A percentile compares a stretch with the other conserved stretches of the same genome.
These are phyloP conservation scores for Tetrapyrgos nigripes DNA, from an alignment of 1,284 basidiomycete species.

Conservation along the genomic window DNA sequence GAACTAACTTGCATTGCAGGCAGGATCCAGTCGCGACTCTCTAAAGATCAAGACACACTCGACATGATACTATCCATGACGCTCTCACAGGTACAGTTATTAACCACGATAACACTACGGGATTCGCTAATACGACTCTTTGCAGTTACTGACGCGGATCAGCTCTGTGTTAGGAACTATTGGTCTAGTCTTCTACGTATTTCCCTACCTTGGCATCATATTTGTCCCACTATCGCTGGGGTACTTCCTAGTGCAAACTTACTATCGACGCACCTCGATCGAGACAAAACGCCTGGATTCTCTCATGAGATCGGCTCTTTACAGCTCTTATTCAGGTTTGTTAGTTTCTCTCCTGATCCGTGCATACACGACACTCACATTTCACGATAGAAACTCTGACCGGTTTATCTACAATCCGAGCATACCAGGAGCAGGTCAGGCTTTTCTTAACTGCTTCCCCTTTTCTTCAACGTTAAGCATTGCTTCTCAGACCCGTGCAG, in stretches of 20 bases:
- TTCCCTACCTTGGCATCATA: slow-evolving; percentile 66
- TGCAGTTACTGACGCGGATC: slow-evolving; percentile 52
- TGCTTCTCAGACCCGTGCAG: slow-evolving; percentile 47
- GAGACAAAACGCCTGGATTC: slow-evolving; percentile 78
- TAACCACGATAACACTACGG: neutral
- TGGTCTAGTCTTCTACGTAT: slow-evolving; percentile 65
- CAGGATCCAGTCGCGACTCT: slow-evolving; percentile 49
- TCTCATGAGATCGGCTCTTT: slow-evolving; percentile 67
- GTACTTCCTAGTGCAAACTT: slow-evolving; percentile 55
- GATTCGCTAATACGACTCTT: neutral
- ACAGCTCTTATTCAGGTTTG: slow-evolving; percentile 49
- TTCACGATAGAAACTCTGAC: slow-evolving; percentile 16
- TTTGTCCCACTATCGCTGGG: slow-evolving; percentile 57
- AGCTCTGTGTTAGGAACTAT: slow-evolving; percentile 58
- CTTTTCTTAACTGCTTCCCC: too few relatives aligned
- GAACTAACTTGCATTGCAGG: slow-evolving; percentile 32
- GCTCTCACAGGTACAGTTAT: slow-evolving; percentile 26
- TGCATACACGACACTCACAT: neutral
- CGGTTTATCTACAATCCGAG: slow-evolving; percentile 37
- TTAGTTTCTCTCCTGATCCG: neutral
- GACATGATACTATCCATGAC: slow-evolving; percentile 45
- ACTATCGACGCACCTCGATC: slow-evolving; percentile 63
- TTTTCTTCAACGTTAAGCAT: too few relatives aligned
- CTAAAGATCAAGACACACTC: slow-evolving; percentile 52
- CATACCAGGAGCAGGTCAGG: slow-evolving; percentile 47